Evolutionary conservation across 805 yeast genomes (phyloP), one percentile per base, ranked within the genome.

Genomic region (Metschnikowia similis): DNA sequence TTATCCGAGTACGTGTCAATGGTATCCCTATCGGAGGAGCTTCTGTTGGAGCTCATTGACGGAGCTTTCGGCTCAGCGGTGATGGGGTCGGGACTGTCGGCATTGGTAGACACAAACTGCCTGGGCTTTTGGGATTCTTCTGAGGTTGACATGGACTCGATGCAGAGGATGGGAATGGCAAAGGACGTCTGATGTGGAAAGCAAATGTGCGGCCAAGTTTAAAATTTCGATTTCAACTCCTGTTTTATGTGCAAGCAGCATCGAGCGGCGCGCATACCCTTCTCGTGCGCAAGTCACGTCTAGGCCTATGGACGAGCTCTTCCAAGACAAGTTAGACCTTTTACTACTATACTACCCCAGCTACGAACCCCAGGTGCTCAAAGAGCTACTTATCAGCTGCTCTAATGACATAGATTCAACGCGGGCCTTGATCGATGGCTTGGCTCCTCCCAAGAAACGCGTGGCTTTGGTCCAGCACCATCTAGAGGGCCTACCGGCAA

Each of bases 381-480:
- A 75, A 4, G 89, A 84, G 45, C 60, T 85, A 3, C 67, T 85
- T 10, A 46, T 74, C 1, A 66, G 77, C 0, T 83, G 87, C 56
- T 70, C 72, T 40, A 89, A 86, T 1, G 77, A 84, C 2, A 37
- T 82, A 1, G 61, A 65, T 8, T 50, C 62, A 8, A 77, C 82
- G 1, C 70, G 70, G 38, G 35, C 54, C 0, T 56, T 83, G 26
- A 60, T 84, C 13, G 59, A 66, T 29, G 78, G 75, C 36, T 42
- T 35, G 32, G 58, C 37, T 37, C 47, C 45, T 41, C 54, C 56
- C 49, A 57, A 45, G 30, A 56, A 54, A 29, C 40, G 54, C 41
- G 43, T 53, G 8, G 58, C 63, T 6, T 43, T 55, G 14, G 50
- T 52, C 14, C 55, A 52, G 34, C 48, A 51, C 13, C 49, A 50